These are phyloP conservation scores for Daldinia decipiens DNA, from an alignment of 495 filamentous ascomycete genomes.

Conservation along the genomic window DNA sequence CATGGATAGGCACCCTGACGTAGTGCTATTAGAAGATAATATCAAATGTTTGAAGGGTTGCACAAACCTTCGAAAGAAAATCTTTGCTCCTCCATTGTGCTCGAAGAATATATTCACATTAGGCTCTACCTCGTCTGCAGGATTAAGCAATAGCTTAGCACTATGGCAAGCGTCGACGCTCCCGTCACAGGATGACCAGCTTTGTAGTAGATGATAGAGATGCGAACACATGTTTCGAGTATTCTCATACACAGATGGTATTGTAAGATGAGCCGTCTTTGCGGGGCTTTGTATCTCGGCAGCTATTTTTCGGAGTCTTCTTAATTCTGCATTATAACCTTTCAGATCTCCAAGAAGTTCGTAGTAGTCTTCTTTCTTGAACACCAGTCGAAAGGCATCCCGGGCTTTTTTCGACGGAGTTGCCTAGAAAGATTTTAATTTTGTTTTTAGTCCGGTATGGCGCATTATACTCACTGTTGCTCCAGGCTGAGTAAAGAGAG, in stretches of 20 bases:
- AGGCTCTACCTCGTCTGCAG: not conserved
- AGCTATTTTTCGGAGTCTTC: not conserved
- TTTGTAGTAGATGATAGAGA: not conserved
- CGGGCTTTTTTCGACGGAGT: not conserved
- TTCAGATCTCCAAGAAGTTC: not conserved
- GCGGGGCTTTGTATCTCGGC: not conserved
- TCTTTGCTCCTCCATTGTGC: not conserved
- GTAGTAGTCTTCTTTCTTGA: not conserved
- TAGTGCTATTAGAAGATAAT: not conserved
- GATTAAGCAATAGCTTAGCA: not conserved
- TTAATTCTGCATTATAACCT: not conserved
- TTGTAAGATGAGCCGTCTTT: not conserved
- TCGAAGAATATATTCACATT: not conserved
- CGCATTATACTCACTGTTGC: not conserved
- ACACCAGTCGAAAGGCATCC: not conserved
- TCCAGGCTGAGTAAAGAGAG: no score
- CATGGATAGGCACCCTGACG: not conserved
- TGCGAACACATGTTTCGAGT: not conserved
- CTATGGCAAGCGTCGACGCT: not conserved
- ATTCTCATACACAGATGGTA: not conserved
- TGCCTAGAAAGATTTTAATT: not conserved
- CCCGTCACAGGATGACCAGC: not conserved
- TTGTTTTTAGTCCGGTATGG: not conserved
- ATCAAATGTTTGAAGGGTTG: not conserved
- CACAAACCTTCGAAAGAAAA: not conserved